A percentile compares a stretch with the other conserved stretches of the same genome.
phyloP scores from a whole-genome alignment of 768 basidiomycete species.

The Leccinum imitatum region DNA sequence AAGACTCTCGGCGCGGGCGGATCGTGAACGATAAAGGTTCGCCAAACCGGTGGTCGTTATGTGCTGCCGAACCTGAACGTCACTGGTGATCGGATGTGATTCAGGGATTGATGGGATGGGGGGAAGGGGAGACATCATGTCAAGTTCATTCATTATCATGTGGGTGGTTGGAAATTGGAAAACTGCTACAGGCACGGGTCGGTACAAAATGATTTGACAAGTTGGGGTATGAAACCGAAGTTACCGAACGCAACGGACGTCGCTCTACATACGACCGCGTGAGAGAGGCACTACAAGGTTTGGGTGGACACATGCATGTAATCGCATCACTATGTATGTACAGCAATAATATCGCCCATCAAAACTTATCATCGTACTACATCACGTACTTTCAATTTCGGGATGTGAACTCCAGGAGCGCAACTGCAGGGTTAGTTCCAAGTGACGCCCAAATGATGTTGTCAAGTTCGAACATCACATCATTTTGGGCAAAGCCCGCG shows the following conservation, averaged over 20 bases:
- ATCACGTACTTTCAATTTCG: neutral
- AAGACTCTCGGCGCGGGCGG: neutral
- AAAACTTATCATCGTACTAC: neutral
- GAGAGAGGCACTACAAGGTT: neutral
- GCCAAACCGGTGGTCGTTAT: neutral
- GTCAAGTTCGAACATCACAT: neutral
- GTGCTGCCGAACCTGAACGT: neutral
- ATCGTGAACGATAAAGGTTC: neutral
- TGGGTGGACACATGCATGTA: neutral
- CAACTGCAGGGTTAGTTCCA: neutral
- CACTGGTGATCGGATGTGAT: neutral
- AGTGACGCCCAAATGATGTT: neutral
- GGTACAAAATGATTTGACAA: neutral
- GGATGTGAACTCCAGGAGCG: neutral
- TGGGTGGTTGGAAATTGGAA: neutral
- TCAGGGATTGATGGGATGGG: neutral
- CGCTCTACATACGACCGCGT: neutral
- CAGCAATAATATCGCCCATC: neutral
- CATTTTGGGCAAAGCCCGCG: neutral
- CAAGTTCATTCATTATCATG: neutral
- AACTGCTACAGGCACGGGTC: neutral
- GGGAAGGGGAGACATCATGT: too few species aligned
- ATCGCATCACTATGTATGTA: neutral
- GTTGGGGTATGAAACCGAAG: neutral
- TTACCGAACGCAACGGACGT: neutral